Conservation (phyloP, 345 rosid genomes). For the Kandelia obovata region DNA sequence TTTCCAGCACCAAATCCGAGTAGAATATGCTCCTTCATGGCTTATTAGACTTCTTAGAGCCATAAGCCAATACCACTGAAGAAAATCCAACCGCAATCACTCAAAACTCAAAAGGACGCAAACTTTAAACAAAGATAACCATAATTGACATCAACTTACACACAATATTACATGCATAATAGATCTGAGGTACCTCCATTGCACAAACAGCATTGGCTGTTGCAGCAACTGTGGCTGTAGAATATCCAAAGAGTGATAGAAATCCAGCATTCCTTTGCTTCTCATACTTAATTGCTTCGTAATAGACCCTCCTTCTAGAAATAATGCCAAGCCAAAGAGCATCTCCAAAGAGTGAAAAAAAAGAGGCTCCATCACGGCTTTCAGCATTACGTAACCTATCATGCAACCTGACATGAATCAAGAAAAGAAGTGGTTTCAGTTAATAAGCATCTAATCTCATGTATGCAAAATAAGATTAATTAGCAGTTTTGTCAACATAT, state of each 20-base stretch:
- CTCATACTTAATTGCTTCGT: constrained; percentile 70
- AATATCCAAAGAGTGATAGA: constrained; percentile 87
- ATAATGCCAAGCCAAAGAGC: constrained; percentile 71
- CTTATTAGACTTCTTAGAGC: constrained; percentile 44
- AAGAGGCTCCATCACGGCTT: constrained; percentile 74
- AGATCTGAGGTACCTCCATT: constrained; percentile 60
- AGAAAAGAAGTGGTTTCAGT: constrained; percentile 1
- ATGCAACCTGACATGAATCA: constrained; percentile 57
- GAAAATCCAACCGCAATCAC: constrained; percentile 19
- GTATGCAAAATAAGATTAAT: not conserved
- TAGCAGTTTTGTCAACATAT: no score
- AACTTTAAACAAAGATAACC: not conserved
- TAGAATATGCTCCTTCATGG: constrained; percentile 26
- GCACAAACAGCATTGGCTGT: constrained; percentile 68
- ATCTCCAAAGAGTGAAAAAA: constrained; percentile 65
- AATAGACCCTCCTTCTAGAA: constrained; percentile 75
- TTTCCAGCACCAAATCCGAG: constrained; percentile 79
- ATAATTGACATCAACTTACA: not conserved
- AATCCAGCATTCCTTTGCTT: constrained; percentile 85
- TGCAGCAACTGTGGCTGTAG: constrained; percentile 63
- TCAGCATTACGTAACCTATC: constrained; percentile 56
- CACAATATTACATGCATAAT: not conserved
- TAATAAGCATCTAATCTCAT: not conserved
- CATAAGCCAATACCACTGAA: constrained; percentile 83
- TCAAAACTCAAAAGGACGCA: constrained; percentile 1